Evolutionary conservation across 2,329 filamentous ascomycete genomes (phyloP).

Genomic region (Pyricularia sp.): DNA sequence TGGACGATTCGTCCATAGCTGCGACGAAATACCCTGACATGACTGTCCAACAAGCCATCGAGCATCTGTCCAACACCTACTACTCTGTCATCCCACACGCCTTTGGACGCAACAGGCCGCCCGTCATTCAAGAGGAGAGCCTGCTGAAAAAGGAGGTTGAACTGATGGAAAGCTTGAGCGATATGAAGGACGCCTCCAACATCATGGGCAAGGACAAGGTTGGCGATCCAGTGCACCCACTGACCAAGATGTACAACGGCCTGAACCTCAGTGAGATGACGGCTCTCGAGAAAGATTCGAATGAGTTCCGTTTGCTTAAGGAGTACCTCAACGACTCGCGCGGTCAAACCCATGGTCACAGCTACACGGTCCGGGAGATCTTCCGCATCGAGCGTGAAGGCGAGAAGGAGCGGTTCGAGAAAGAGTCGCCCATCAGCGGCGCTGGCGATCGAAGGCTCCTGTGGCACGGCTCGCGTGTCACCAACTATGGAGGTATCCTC

Average conservation of each 20-base stretch:
- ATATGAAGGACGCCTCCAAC: constrained; percentile 74
- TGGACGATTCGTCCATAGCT: constrained; percentile 44
- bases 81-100: constrained; percentile 76
- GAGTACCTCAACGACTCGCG: constrained; percentile 59
- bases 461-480: constrained; percentile 79
- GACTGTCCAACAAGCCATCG: constrained; percentile 31
- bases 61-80: constrained; percentile 65
- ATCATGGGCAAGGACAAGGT: constrained; percentile 61
- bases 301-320: constrained; percentile 56
- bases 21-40: constrained; percentile 28
- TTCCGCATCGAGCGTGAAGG: constrained; percentile 74
- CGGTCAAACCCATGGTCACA: constrained; percentile 54
- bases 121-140: constrained; percentile 47
- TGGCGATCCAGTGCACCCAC: constrained; percentile 45
- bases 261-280: constrained; percentile 72
- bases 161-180: constrained; percentile 68
- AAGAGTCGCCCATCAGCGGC: constrained; percentile 30
- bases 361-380: constrained; percentile 60
- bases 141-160: constrained; percentile 69
- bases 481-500: constrained; percentile 82
- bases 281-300: constrained; percentile 44
- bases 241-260: constrained; percentile 65
- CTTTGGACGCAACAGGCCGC: constrained; percentile 66
- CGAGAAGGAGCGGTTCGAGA: constrained; percentile 59
- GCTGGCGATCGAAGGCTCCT: constrained; percentile 62